Evolutionary conservation across 495 filamentous ascomycete species (phyloP).

Genomic region (Cercophora newfieldiana): DNA sequence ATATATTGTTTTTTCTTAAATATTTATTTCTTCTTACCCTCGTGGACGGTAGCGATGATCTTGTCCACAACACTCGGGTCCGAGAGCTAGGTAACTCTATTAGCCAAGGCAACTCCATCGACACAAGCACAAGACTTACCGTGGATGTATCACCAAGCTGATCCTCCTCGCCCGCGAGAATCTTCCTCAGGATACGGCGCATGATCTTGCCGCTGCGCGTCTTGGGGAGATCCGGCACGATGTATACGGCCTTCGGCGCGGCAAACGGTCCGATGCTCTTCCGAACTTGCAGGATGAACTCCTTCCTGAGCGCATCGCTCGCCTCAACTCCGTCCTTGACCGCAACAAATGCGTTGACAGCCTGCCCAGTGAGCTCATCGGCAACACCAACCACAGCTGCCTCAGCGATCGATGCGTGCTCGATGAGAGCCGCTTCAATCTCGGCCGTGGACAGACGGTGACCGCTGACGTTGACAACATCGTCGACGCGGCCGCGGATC

Average conservation of each 20-base stretch:
- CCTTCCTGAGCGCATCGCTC: conserved; percentile 83
- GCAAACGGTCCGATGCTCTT: conserved; percentile 97
- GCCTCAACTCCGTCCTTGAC: conserved; percentile 84
- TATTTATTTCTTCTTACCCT: conserved; percentile 49
- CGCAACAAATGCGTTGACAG: conserved; percentile 94
- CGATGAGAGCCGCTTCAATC: conserved; percentile 94
- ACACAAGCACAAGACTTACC: conserved; percentile 53
- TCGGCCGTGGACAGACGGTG: conserved; percentile 96
- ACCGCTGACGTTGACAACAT: conserved; percentile 96
- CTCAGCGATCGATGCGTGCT: conserved; percentile 87
- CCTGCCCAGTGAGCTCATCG: conserved; percentile 93
- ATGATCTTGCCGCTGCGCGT: conserved; percentile 98
- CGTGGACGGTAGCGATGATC: conserved; percentile 81
- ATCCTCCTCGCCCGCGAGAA: conserved; percentile 94
- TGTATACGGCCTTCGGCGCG: conserved; percentile 87
- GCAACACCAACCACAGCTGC: conserved; percentile 91
- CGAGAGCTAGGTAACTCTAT: conserved; percentile 64
- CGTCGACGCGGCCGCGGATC: conserved; percentile 98
- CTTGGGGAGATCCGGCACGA: conserved; percentile 92
- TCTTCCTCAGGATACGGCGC: conserved; percentile 95
- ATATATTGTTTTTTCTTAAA: neutral
- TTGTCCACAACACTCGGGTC: conserved; percentile 86
- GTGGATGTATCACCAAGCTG: conserved; percentile 92
- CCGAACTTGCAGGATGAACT: conserved; percentile 89
- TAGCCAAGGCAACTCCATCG: conserved; percentile 27